A percentile compares a stretch with the other conserved stretches of the same genome.
Evolutionary conservation across 192 early-diverging fungal genomes (phyloP).

Genomic region (Backusella psychrophila): DNA sequence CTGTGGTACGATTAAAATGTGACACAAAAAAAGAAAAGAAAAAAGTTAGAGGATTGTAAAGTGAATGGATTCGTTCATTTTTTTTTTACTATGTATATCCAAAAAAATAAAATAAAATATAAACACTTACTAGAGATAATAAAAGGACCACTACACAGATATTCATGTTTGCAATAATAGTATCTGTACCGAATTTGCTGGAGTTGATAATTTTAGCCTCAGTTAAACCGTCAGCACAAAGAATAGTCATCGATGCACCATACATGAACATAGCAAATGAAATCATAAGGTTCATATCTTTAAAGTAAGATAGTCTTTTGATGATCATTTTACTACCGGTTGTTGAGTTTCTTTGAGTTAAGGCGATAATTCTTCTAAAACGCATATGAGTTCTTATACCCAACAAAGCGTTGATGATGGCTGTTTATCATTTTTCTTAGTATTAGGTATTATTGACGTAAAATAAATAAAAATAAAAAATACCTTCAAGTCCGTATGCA

Average conservation of each 20-base stretch:
- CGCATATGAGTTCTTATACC: slow-evolving; percentile 27
- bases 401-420: slow-evolving; percentile 10
- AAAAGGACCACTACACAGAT: slow-evolving; percentile 18
- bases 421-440: background rate
- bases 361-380: slow-evolving; percentile 23
- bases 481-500: slow-evolving; percentile 29
- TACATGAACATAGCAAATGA: slow-evolving; percentile 11
- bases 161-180: slow-evolving; percentile 18
- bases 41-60: background rate
- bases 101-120: background rate
- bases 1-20: background rate
- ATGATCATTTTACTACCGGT: slow-evolving; percentile 15
- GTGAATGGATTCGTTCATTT: background rate
- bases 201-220: slow-evolving; percentile 3
- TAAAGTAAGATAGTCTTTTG: slow-evolving; percentile 29
- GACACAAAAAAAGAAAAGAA: background rate
- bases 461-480: background rate
- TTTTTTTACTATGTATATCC: background rate
- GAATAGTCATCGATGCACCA: slow-evolving; percentile 11
- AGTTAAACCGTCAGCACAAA: slow-evolving; percentile 32
- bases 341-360: slow-evolving; percentile 14
- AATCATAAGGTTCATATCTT: slow-evolving; percentile 32
- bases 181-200: slow-evolving; percentile 25
- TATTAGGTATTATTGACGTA: background rate
- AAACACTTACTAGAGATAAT: slow-evolving; percentile 12